These are phyloP conservation scores for Lagenaria siceraria DNA, from an alignment of 306 rosid genomes.

Conservation along the genomic window DNA sequence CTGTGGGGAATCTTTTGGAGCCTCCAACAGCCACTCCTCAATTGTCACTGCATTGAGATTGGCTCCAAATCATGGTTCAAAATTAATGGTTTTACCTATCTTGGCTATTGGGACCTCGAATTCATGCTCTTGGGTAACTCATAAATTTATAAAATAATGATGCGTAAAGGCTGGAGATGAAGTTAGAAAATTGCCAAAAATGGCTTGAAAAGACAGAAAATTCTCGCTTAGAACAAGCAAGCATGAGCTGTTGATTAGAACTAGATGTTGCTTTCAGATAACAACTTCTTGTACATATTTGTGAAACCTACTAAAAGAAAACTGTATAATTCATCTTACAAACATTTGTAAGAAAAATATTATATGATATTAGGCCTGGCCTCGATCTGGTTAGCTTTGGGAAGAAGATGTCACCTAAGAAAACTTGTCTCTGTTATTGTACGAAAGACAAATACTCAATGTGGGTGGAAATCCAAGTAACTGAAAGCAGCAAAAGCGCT, in stretches of 20 bases:
- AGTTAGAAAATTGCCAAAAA: not conserved
- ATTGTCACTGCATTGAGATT: conserved; percentile 1
- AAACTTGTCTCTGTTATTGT: not conserved
- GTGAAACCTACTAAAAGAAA: not conserved
- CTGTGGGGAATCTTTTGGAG: not conserved
- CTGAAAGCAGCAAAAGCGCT: conserved; percentile 2
- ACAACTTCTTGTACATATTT: conserved; percentile 1
- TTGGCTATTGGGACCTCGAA: not conserved
- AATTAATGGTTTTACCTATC: not conserved
- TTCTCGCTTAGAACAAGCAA: not conserved
- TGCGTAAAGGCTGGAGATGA: not conserved
- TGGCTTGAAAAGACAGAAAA: not conserved
- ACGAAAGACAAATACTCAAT: not conserved
- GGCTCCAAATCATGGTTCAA: not conserved
- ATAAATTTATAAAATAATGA: not conserved
- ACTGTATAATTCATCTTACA: not conserved
- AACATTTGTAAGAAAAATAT: not conserved
- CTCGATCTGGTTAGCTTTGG: not conserved
- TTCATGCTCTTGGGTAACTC: not conserved
- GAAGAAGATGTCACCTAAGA: conserved; percentile 1
- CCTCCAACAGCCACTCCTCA: conserved; percentile 9
- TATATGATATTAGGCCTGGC: not conserved
- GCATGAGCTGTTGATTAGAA: conserved; percentile 7
- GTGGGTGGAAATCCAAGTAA: not conserved
- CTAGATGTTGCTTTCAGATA: not conserved